Evolutionary conservation across 163 green algal species (phyloP).

Genomic region (Coccomyxa subellipsoidea): DNA sequence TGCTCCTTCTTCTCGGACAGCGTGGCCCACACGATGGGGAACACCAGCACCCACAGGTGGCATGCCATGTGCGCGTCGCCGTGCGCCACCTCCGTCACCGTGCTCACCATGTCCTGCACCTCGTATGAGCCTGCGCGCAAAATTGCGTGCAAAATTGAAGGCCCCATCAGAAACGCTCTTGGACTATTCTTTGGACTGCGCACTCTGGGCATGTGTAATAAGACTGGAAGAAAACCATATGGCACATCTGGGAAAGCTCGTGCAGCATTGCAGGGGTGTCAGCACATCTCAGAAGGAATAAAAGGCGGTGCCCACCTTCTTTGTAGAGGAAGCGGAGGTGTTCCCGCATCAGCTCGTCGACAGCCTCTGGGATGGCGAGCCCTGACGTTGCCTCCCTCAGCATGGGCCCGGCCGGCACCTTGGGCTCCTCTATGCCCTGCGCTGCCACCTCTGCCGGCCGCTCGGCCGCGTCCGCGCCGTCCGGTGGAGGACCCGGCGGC

Average conservation of each 20-base stretch:
- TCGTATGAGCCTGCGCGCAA: constrained; percentile 44
- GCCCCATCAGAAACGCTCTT: neutral
- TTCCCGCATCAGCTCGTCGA: constrained; percentile 48
- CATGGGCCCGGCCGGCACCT: constrained; percentile 1
- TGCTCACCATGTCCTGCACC: constrained; percentile 68
- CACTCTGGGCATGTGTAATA: too few species aligned
- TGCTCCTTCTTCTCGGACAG: constrained; percentile 85
- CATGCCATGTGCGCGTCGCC: constrained; percentile 74
- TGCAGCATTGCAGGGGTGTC: too few species aligned
- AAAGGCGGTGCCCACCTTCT: constrained; percentile 32
- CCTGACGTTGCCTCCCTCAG: constrained; percentile 3
- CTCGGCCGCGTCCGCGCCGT: neutral
- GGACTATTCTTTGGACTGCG: neutral
- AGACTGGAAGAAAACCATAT: too few species aligned
- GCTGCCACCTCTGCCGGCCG: neutral
- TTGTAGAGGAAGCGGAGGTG: constrained; percentile 72
- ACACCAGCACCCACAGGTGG: constrained; percentile 95
- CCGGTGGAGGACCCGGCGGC: neutral
- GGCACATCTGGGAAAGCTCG: too few species aligned
- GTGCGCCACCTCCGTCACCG: constrained; percentile 76
- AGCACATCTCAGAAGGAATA: too few species aligned
- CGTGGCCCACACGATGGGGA: constrained; percentile 97
- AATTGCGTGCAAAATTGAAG: neutral
- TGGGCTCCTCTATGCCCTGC: neutral
- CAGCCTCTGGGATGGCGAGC: constrained; percentile 9